Evolutionary conservation across 2,329 filamentous ascomycete species (phyloP), one percentile per base, ranked within the genome.

Genomic region (Teratosphaeriaceae sp.): DNA sequence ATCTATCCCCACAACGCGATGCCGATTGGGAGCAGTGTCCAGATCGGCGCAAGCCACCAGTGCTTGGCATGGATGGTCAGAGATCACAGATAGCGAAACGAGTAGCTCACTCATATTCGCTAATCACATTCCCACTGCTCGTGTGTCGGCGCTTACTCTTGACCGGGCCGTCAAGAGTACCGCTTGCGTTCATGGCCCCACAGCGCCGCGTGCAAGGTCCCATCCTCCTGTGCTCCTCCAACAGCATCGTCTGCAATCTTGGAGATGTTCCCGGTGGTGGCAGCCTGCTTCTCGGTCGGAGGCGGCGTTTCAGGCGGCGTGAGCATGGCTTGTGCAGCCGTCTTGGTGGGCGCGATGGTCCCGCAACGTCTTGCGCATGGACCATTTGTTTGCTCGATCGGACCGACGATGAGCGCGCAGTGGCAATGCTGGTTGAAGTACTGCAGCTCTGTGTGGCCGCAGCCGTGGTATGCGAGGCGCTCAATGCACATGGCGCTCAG

Each of bases 351-450:
- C 31, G 31, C 20, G 31, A 9, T 20, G 15, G 3, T 34, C 6
- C 15, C 20, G 22, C 35, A 22, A 4, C 35, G 22, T 5, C n/a
- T 26, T 20, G 20, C n/a, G 18, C 48, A 51, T 8, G 36, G 41
- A 22, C 23, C 26, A 29, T 45, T 36, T 40, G 43, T 24, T n/a
- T 31, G 31, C n/a, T 37, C 27, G 24, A 36, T 45, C 2, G 39
- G 39, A 5, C 49, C 49, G 20, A 51, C 44, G 12, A 49, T 38
- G 16, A 51, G 40, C 9, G 40, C 29, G 38, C 49, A 51, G 11
- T 41, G 21, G 38, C 49, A 51, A 29, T 51, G 47, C 23, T 43
- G 39, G 40, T 51, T 52, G 24, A 42, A 39, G 44, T 45, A 48
- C 18, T 42, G n/a, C 20, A 35, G 36, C 22, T 48, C 44, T 21